Evolutionary conservation across 2,329 filamentous ascomycete species (phyloP).

Genomic region (Sporothrix mexicana): DNA sequence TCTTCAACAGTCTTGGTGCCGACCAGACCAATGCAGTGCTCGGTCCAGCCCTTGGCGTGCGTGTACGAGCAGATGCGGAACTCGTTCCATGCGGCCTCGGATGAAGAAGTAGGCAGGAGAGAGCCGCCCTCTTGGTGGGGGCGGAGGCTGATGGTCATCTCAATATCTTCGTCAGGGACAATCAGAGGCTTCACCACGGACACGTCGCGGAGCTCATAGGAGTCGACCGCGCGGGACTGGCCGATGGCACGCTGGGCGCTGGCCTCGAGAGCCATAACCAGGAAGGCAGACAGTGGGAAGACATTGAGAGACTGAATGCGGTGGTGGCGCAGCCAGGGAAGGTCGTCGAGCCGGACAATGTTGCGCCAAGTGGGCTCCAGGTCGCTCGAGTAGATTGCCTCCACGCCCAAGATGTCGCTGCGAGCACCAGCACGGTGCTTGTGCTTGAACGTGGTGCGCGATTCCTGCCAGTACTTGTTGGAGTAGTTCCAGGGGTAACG

Average conservation of each 20-base stretch:
- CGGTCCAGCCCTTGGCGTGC: constrained; percentile 59
- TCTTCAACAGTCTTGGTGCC: constrained; percentile 46
- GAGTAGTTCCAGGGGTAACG: constrained; percentile 57
- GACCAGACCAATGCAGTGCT: constrained; percentile 63
- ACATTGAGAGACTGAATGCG: constrained; percentile 61
- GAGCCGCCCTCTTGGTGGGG: constrained; percentile 48
- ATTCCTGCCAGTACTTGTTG: constrained; percentile 55
- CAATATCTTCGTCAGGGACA: constrained; percentile 55
- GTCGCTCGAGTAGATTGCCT: constrained; percentile 53
- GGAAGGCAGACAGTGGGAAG: constrained; percentile 60
- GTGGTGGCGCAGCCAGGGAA: constrained; percentile 65
- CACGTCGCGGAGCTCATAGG: constrained; percentile 56
- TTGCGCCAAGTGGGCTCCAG: constrained; percentile 58
- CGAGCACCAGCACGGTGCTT: constrained; percentile 49
- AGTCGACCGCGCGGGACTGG: constrained; percentile 42
- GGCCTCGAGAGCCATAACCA: constrained; percentile 59
- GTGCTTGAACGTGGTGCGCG: constrained; percentile 51
- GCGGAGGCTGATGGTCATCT: constrained; percentile 56
- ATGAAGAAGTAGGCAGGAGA: constrained; percentile 42
- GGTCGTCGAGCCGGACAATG: constrained; percentile 53
- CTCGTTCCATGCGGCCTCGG: constrained; percentile 58
- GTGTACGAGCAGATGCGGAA: constrained; percentile 63
- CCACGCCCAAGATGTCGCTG: constrained; percentile 55
- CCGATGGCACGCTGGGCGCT: constrained; percentile 46
- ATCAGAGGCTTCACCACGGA: constrained; percentile 54